A percentile compares a stretch with the other conserved stretches of the same genome.
Conservation (phyloP, 2,329 filamentous ascomycete genomes). For the Monosporascus sp. region DNA sequence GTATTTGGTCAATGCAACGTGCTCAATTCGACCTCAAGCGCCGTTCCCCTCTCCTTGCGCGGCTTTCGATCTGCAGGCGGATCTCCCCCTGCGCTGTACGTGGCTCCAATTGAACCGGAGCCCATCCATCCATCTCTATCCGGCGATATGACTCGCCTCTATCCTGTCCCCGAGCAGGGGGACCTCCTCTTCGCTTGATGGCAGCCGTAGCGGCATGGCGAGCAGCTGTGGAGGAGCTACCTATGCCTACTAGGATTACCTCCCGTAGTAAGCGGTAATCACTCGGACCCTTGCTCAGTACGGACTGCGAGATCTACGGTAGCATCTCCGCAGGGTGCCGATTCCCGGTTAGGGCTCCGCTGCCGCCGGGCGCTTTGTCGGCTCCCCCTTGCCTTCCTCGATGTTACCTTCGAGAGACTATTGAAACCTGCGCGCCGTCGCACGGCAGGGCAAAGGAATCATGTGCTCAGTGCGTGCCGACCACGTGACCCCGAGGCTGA, state of each 20-base stretch:
- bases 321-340: neutral
- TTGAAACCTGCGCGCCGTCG: too few species aligned
- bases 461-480: too few species aligned
- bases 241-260: neutral
- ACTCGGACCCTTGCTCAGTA: too few species aligned
- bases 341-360: neutral
- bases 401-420: too few species aligned
- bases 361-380: too few species aligned
- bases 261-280: neutral
- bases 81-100: neutral
- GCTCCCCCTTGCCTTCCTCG: too few species aligned
- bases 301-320: neutral
- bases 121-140: neutral
- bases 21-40: neutral
- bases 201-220: too few species aligned
- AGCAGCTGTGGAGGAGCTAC: too few species aligned
- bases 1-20: neutral
- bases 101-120: neutral
- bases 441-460: too few species aligned
- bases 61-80: neutral
- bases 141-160: neutral
- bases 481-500: too few species aligned
- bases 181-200: neutral
- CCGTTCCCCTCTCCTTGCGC: neutral
- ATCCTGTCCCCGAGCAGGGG: neutral